Evolutionary conservation across 192 early-diverging fungal species (phyloP).

Genomic region (Coemansia sp.): DNA sequence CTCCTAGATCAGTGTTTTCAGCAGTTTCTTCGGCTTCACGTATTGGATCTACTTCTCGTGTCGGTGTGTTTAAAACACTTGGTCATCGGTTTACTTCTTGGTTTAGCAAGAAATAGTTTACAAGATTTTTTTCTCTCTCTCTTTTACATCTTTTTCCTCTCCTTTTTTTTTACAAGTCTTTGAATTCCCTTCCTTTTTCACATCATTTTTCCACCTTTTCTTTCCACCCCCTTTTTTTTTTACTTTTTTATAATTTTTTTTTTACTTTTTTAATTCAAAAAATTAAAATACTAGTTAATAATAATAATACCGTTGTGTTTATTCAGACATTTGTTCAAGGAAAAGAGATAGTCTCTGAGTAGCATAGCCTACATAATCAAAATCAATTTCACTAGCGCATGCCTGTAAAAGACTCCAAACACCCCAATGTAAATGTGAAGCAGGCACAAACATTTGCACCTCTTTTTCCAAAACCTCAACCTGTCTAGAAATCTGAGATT

Average conservation of each 20-base stretch:
- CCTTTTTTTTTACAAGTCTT: background rate
- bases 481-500: constrained; percentile 15
- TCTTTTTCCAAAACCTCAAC: constrained; percentile 25
- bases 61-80: constrained; percentile 24
- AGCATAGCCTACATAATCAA: constrained; percentile 70
- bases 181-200: background rate
- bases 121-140: background rate
- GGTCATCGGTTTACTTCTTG: constrained; percentile 36
- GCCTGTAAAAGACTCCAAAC: constrained; percentile 79
- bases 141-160: background rate
- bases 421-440: constrained; percentile 70
- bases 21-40: constrained; percentile 39
- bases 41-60: constrained; percentile 13
- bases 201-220: background rate
- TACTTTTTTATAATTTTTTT: background rate
- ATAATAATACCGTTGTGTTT: no score
- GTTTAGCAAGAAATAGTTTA: constrained; percentile 34
- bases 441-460: constrained; percentile 27
- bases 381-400: constrained; percentile 69
- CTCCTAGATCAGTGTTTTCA: constrained; percentile 34
- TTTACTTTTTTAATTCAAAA: background rate
- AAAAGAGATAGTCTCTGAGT: constrained; percentile 55
- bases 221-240: no score
- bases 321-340: no score
- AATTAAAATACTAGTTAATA: no score